Evolutionary conservation across 768 basidiomycete species (phyloP), one percentile per base, ranked within the genome.

Genomic region (Scleroderma bovista): DNA sequence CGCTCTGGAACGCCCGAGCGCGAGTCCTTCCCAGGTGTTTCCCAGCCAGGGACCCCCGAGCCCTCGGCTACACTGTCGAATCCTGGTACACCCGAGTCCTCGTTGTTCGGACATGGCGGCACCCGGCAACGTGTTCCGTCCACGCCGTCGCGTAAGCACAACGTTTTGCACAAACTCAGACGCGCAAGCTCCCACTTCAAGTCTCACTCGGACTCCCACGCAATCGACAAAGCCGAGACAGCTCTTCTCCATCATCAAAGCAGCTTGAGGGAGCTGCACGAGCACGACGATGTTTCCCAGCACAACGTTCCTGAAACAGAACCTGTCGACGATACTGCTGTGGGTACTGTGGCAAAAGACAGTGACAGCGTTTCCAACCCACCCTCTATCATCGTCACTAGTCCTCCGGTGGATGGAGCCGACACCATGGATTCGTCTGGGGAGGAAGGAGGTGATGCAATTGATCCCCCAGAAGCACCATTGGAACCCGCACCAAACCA

Each of bases 11-110:
- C 44, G 19, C 31, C 44, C 11, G 44, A 45, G 31, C 44, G 17
- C 19, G 44, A 45, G 20, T 15, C 16, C n/a, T 33, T 33, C 12
- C 44, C 44, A 10, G 9, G n/a, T 3, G 31, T 15, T 6, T 33
- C 44, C 5, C 44, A 33, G 29, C 44, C 32, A 31, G 44, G 36
- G 3, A 40, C 46, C 3, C 46, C 41, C 34, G 45, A 53, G 9
- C 47, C 52, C 9, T 59, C 58, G 7, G 41, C 24, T 16, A 26
- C 31, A 31, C 13, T 22, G 19, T 45, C 44, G 12, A 37, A 51
- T 8, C 52, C 55, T 1, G 52, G 43, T 3, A 66, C 61, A 4
- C 59, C 57, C 0, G 31, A 24, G 6, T 49, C 54, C 16, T 61
- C 57, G 16, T 13, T 31, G 15, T 36, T 26, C 2, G 22, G 17